Conservation (phyloP, 495 filamentous ascomycete species). For the Stereocaulon alpinum region DNA sequence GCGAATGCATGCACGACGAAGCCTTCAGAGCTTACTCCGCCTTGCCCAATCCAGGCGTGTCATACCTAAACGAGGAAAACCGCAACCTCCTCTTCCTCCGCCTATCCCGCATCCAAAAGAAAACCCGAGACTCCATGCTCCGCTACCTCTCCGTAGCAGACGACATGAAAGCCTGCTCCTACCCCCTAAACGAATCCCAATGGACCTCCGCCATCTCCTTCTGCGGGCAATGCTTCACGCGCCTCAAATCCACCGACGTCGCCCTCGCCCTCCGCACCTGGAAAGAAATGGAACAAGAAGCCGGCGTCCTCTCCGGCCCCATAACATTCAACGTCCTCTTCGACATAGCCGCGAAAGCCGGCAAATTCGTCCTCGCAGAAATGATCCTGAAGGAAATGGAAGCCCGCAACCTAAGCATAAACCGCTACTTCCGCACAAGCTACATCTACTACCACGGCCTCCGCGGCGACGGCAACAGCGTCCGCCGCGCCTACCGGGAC, state of each 20-base stretch:
- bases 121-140: slow-evolving; percentile 51
- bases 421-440: slow-evolving; percentile 65
- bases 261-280: slow-evolving; percentile 69
- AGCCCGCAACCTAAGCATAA: slow-evolving; percentile 49
- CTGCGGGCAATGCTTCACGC: slow-evolving; percentile 57
- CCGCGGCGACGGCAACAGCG: slow-evolving; percentile 52
- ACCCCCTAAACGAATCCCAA: slow-evolving; percentile 53
- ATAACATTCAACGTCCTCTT: slow-evolving; percentile 90
- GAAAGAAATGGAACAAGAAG: slow-evolving; percentile 76
- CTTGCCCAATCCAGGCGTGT: slow-evolving; percentile 55
- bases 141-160: slow-evolving; percentile 75
- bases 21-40: slow-evolving; percentile 51
- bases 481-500: slow-evolving; percentile 60
- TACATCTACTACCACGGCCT: slow-evolving; percentile 78
- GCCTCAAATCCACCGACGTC: slow-evolving; percentile 51
- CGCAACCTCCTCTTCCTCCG: slow-evolving; percentile 57
- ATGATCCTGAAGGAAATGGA: slow-evolving; percentile 75
- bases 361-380: slow-evolving; percentile 71
- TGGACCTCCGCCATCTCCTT: slow-evolving; percentile 82
- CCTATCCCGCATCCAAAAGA: slow-evolving; percentile 52
- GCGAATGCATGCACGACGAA: slow-evolving; percentile 39
- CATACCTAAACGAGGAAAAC: slow-evolving; percentile 45
- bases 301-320: slow-evolving; percentile 49
- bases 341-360: slow-evolving; percentile 73
- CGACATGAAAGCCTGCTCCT: slow-evolving; percentile 59